Conservation (phyloP, 345 rosid species). For the Psidium friedrichsthalianum region DNA sequence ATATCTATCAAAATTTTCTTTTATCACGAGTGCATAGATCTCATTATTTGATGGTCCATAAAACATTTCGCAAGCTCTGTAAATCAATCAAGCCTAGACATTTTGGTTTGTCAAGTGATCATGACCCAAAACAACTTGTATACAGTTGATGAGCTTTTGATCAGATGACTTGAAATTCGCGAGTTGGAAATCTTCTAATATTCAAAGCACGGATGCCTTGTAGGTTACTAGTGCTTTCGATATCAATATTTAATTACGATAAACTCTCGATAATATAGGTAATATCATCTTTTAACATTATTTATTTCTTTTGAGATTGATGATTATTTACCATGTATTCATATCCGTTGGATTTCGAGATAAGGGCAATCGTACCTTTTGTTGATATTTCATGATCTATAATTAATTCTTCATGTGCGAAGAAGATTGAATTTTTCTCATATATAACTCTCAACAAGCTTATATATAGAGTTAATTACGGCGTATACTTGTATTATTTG, state of each 20-base stretch:
- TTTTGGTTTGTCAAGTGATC: background rate
- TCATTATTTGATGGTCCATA: background rate
- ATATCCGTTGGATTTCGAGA: background rate
- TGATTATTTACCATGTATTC: background rate
- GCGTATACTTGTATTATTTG: background rate
- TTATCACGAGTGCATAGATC: background rate
- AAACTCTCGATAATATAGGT: background rate
- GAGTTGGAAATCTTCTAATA: background rate
- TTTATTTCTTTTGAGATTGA: background rate
- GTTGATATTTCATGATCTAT: background rate
- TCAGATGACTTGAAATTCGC: background rate
- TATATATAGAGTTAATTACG: background rate
- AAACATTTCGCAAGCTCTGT: background rate
- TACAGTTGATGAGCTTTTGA: background rate
- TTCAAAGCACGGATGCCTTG: background rate
- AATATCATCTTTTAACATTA: background rate
- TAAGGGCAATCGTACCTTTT: background rate
- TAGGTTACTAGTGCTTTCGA: background rate
- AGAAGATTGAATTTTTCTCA: background rate
- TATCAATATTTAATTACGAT: background rate
- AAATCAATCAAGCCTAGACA: background rate
- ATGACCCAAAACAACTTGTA: background rate
- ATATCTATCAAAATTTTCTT: background rate
- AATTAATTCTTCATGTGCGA: background rate
- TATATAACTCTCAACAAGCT: background rate